Evolutionary conservation across 257 asterid genomes (phyloP), one percentile per base, ranked within the genome.

Genomic region (Misopates orontium): DNA sequence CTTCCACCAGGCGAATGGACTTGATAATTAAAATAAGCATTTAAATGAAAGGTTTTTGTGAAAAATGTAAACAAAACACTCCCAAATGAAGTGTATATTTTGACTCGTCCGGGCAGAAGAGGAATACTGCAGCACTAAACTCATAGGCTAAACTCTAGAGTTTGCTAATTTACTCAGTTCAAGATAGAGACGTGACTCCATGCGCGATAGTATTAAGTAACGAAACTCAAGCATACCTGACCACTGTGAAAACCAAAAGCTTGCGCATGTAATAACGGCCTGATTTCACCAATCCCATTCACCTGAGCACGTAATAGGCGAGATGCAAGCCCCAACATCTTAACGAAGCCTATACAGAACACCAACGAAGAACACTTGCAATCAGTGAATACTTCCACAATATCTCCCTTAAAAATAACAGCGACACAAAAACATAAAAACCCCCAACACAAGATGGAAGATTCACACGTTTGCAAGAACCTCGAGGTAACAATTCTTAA

Each of bases 251-350:
- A 78, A 61, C 73, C 62, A 36, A 80, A 31, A 13, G 63, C 71
- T 62, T 82, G 91, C 8, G 75, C 59, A 73, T 32, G 54, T 25
- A 77, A 69, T 45, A 71, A 75, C 52, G 83, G 75, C 67, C 82
- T 53, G 65, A 79, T 62, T 64, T 60, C 75, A 71, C 67, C 75
- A 23, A 73, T 76, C 71, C 83, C 82, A 32, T 69, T 50, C 24
- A 66, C 24, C 32, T 48, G 78, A 15, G 44, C 71, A 48, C 60
- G 55, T 31, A 83, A 71, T 57, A 74, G 81, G 62, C 81, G 76
- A 54, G 16, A 75, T 48, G 83, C 71, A 39, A 75, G 84, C 78
- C 82, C 82, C 84, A 85, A 76, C 97, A 87, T 90, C 56, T 21
- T 78, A 32, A 62, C 60, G 61, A 39, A 48, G 59, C 77, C 81